phyloP scores from a whole-genome alignment of 306 rosid species.

The Rosa rugosa region DNA sequence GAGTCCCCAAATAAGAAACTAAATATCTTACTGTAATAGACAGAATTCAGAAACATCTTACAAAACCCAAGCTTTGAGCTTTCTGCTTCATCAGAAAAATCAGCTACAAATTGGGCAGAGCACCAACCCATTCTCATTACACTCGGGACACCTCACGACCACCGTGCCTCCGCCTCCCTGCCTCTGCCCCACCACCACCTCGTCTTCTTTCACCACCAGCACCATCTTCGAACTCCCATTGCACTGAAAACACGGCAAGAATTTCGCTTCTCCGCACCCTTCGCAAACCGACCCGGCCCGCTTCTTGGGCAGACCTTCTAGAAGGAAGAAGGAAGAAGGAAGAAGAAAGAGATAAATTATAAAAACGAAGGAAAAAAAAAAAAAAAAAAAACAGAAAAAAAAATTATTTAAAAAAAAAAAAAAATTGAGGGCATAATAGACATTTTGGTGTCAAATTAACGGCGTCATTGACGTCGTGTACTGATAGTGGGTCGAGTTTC shows the following conservation, averaged over 20 bases:
- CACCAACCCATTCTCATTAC: slow-evolving; percentile 89
- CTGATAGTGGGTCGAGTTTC: no score
- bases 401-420: no score
- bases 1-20: background rate
- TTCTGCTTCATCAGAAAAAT: background rate
- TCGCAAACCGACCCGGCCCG: slow-evolving; percentile 60
- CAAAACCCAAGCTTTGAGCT: slow-evolving; percentile 4
- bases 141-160: slow-evolving; percentile 61
- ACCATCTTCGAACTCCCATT: slow-evolving; percentile 78
- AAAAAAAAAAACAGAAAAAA: no score
- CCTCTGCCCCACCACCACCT: slow-evolving; percentile 17
- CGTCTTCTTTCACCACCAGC: slow-evolving; percentile 31
- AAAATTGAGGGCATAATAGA: no score
- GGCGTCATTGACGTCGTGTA: no score
- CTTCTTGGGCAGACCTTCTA: slow-evolving; percentile 64
- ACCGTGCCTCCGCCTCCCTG: slow-evolving; percentile 25
- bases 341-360: no score
- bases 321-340: slow-evolving; percentile 6
- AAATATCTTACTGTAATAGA: background rate
- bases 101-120: slow-evolving; percentile 78
- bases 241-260: slow-evolving; percentile 75
- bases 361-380: no score
- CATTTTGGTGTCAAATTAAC: no score
- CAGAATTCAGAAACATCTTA: slow-evolving; percentile 3
- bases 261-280: slow-evolving; percentile 81